Evolutionary conservation across 2,329 filamentous ascomycete genomes (phyloP), one percentile per base, ranked within the genome.

Genomic region (Pseudonectria foliicola): DNA sequence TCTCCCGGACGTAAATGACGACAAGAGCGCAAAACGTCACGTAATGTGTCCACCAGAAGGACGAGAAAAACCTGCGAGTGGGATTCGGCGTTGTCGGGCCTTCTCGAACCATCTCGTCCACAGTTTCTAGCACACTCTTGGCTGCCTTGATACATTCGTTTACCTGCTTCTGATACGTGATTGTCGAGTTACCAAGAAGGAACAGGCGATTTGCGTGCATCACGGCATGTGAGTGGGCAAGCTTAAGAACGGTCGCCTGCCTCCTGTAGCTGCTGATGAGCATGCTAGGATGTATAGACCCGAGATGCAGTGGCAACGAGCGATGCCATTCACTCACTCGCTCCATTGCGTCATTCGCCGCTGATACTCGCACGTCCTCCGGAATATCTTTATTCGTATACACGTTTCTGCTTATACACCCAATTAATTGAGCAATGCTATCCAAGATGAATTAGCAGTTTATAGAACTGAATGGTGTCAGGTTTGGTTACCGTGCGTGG

Each of bases 171-270:
- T 52, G 15, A 30, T 27, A 30, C 16, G 39, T 34, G 13, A 41
- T 30, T 25, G 33, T 42, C 7, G 47, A 39, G n/a, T 46, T 56
- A 27, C 36, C 60, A 0, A 77, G 58, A 1, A 78, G 60, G 29
- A 77, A 73, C 0, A 70, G 66, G 0, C 75, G 66, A 30, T 72
- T 75, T 6, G 71, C 66, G 13, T 77, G 64, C 48, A 79, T 73
- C 7, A 72, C 60, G 3, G 73, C 70, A 34, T 78, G 74, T 4
- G 64, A 67, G 42, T 75, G 68, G 0, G 71, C 71, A 0, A 78
- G 56, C 26, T 67, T 69, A 8, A 78, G 52, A 1, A 74, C 71
- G 1, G 62, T 68, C 3, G 71, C 66, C 42, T 77, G 73, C 4
- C 60, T 62, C 24, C 54, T 58, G 26, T 71, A 69, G 4, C 57